Conservation (phyloP, 352 stramenopile genomes). For the Phytopythium oedochilum region DNA sequence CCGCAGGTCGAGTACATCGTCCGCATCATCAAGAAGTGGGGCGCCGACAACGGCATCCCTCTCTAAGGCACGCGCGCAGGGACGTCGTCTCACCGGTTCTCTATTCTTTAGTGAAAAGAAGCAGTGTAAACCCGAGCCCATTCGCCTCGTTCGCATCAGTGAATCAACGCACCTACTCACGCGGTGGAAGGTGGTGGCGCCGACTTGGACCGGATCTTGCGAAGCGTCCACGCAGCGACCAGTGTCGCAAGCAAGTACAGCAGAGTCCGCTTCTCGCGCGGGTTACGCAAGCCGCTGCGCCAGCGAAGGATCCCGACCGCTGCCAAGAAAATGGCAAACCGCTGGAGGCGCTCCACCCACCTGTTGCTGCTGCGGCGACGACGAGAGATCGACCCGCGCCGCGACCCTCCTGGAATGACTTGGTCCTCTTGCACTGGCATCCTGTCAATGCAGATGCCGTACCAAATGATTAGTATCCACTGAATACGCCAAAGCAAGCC, state of each 20-base stretch:
- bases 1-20: slow-evolving; percentile 95
- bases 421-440: slow-evolving; percentile 63
- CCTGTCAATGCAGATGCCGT: slow-evolving; percentile 21
- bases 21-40: slow-evolving; percentile 96
- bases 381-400: slow-evolving; percentile 11
- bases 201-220: slow-evolving; percentile 37
- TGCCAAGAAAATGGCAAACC: slow-evolving; percentile 31
- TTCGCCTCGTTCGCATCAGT: neutral
- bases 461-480: neutral
- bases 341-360: slow-evolving; percentile 31
- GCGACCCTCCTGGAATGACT: slow-evolving; percentile 18
- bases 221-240: slow-evolving; percentile 51
- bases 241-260: slow-evolving; percentile 66
- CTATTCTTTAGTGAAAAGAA: neutral
- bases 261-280: slow-evolving; percentile 46
- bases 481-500: no score
- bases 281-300: slow-evolving; percentile 38
- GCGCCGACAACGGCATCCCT: slow-evolving; percentile 84
- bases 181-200: slow-evolving; percentile 7
- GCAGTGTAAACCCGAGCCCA: neutral
- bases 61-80: slow-evolving; percentile 26
- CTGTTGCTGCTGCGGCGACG: slow-evolving; percentile 17
- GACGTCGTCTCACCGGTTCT: neutral
- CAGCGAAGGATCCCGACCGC: slow-evolving; percentile 39
- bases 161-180: neutral